Evolutionary conservation across 805 yeast genomes (phyloP).

Genomic region (Peterozyma xylosa): DNA sequence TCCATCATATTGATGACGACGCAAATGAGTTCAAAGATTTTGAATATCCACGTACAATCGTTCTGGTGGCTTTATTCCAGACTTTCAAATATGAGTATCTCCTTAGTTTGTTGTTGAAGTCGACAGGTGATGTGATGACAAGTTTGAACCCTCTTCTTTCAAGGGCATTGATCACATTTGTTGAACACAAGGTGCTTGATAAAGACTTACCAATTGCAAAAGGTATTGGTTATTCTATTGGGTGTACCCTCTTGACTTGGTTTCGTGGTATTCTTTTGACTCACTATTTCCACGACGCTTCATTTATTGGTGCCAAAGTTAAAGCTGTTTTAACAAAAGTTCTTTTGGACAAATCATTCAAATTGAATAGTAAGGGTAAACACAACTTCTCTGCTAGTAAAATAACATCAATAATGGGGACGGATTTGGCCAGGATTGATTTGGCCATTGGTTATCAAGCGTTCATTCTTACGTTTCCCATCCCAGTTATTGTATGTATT

Average conservation of each 20-base stretch:
- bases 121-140: constrained; percentile 34
- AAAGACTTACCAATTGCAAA: constrained; percentile 35
- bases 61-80: constrained; percentile 32
- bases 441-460: constrained; percentile 66
- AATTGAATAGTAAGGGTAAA: constrained; percentile 50
- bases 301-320: constrained; percentile 60
- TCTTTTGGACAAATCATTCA: constrained; percentile 58
- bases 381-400: constrained; percentile 63
- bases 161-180: constrained; percentile 54
- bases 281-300: constrained; percentile 54
- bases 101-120: constrained; percentile 30
- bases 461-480: constrained; percentile 53
- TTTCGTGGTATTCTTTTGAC: constrained; percentile 41
- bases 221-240: constrained; percentile 76
- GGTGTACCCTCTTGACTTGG: constrained; percentile 52
- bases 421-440: constrained; percentile 76
- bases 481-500: constrained; percentile 52
- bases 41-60: constrained; percentile 11
- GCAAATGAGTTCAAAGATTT: constrained; percentile 19
- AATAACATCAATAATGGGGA: constrained; percentile 70
- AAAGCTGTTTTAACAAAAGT: constrained; percentile 66
- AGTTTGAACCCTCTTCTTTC: constrained; percentile 63
- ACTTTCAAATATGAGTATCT: constrained; percentile 43
- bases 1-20: constrained; percentile 6
- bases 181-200: constrained; percentile 39